phyloP scores from a whole-genome alignment of 2,329 filamentous ascomycete genomes.

The Curvularia eragrostidis region DNA sequence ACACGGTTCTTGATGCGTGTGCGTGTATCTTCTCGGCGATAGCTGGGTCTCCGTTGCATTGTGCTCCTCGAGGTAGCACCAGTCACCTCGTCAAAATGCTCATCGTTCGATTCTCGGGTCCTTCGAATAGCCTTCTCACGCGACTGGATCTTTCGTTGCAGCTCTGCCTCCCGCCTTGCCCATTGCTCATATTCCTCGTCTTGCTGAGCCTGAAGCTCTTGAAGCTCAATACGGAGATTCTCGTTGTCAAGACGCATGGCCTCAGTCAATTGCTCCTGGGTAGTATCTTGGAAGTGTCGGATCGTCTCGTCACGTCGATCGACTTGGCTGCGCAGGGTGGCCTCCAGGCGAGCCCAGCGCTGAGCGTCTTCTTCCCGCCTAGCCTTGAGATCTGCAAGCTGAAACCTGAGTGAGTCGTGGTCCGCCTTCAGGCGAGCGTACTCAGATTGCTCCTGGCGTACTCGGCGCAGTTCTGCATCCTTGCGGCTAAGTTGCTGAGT shows the following conservation, averaged over 20 bases:
- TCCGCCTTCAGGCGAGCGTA: conserved; percentile 69
- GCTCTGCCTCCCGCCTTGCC: conserved; percentile 40
- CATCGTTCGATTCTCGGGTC: conserved; percentile 36
- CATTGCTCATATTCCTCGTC: conserved; percentile 45
- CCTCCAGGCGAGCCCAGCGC: conserved; percentile 43
- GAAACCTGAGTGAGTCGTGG: conserved; percentile 71
- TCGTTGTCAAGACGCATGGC: conserved; percentile 51
- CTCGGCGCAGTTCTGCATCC: conserved; percentile 45
- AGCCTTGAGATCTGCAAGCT: conserved; percentile 75
- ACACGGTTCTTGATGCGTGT: conserved; percentile 44
- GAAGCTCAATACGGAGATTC: conserved; percentile 49
- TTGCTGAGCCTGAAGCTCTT: conserved; percentile 44
- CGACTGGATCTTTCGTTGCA: conserved; percentile 45
- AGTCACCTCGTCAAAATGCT: conserved; percentile 17
- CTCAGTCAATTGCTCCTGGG: conserved; percentile 49
- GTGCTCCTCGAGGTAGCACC: conserved; percentile 22
- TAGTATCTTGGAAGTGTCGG: conserved; percentile 46
- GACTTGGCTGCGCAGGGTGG: conserved; percentile 42
- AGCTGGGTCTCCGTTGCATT: conserved; percentile 37
- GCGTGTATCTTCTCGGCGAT: conserved; percentile 42
- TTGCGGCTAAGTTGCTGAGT: conserved; percentile 45
- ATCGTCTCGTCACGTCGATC: conserved; percentile 50
- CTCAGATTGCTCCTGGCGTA: conserved; percentile 47
- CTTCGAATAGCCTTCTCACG: conserved; percentile 37
- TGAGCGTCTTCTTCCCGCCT: conserved; percentile 65